A percentile compares a stretch with the other conserved stretches of the same genome.
These are phyloP conservation scores for Sporisorium sorghi DNA, from an alignment of 1,284 basidiomycete species.

Conservation along the genomic window DNA sequence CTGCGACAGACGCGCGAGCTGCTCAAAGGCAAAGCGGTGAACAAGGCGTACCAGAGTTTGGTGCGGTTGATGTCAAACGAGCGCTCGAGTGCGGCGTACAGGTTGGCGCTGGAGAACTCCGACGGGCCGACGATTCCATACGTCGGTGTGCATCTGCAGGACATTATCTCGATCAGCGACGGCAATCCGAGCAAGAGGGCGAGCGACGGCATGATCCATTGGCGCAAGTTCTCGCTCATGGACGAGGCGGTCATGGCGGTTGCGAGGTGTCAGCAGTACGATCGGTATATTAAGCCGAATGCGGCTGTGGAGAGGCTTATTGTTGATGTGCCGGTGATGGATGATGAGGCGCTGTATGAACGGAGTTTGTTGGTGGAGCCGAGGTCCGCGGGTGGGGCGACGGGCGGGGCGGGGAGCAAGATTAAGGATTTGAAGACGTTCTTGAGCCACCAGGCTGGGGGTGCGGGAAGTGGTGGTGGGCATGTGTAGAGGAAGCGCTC, in stretches of 20 bases:
- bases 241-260: slow-evolving; percentile 64
- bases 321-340: slow-evolving; percentile 55
- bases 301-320: slow-evolving; percentile 48
- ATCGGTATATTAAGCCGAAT: slow-evolving; percentile 28
- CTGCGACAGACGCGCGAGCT: slow-evolving; percentile 58
- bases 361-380: slow-evolving; percentile 55
- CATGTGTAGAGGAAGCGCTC: too few species aligned
- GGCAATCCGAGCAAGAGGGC: slow-evolving; percentile 57
- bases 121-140: slow-evolving; percentile 62
- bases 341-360: slow-evolving; percentile 61
- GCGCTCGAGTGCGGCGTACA: slow-evolving; percentile 58
- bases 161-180: slow-evolving; percentile 62
- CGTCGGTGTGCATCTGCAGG: slow-evolving; percentile 63
- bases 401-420: slow-evolving; percentile 28
- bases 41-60: slow-evolving; percentile 57
- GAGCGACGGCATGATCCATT: slow-evolving; percentile 59
- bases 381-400: slow-evolving; percentile 7
- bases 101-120: slow-evolving; percentile 60
- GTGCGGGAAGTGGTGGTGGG: not conserved
- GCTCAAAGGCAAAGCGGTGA: slow-evolving; percentile 56
- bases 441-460: slow-evolving; percentile 13
- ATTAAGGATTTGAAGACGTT: slow-evolving; percentile 53
- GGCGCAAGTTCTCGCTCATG: slow-evolving; percentile 64
- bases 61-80: slow-evolving; percentile 60
- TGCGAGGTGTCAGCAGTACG: slow-evolving; percentile 57